Conservation (phyloP, 75 land plant genomes). For the Pinus albicaulis region DNA sequence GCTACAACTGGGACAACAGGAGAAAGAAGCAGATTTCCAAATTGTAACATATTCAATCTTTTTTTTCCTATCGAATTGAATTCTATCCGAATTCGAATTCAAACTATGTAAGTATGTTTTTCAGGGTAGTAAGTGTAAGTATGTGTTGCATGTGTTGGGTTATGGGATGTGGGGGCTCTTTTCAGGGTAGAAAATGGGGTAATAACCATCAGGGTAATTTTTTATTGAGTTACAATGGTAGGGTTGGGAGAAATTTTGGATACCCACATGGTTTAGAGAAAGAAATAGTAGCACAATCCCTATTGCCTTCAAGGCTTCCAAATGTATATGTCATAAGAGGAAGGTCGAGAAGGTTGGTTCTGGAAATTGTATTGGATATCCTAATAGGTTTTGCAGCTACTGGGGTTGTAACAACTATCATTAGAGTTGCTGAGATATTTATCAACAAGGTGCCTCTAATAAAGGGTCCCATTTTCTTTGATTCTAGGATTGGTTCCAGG, state of each 20-base stretch:
- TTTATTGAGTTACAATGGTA: constrained; percentile 10
- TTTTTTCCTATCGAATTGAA: too few relatives aligned
- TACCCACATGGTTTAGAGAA: background rate
- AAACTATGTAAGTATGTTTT: too few relatives aligned
- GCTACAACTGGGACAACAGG: too few relatives aligned
- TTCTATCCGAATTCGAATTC: too few relatives aligned
- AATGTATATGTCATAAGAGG: constrained; percentile 4
- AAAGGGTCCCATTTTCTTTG: constrained; percentile 76
- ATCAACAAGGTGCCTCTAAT: constrained; percentile 42
- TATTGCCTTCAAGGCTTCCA: background rate
- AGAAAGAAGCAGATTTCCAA: too few relatives aligned
- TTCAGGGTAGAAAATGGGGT: constrained; percentile 2
- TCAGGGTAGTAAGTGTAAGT: too few relatives aligned
- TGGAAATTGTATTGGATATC: constrained; percentile 56
- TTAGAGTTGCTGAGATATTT: constrained; percentile 34
- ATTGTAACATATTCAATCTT: too few relatives aligned
- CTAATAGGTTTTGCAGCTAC: constrained; percentile 47
- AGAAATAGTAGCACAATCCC: background rate
- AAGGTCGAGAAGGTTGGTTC: constrained; percentile 31
- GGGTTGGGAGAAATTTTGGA: background rate
- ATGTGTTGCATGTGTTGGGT: background rate
- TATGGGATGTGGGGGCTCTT: background rate
- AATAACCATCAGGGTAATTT: background rate
- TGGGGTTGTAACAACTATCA: constrained; percentile 20
- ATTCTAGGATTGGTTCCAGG: constrained; percentile 54